Evolutionary conservation across 2,329 filamentous ascomycete species (phyloP).

Genomic region (Paraphoma sp.): DNA sequence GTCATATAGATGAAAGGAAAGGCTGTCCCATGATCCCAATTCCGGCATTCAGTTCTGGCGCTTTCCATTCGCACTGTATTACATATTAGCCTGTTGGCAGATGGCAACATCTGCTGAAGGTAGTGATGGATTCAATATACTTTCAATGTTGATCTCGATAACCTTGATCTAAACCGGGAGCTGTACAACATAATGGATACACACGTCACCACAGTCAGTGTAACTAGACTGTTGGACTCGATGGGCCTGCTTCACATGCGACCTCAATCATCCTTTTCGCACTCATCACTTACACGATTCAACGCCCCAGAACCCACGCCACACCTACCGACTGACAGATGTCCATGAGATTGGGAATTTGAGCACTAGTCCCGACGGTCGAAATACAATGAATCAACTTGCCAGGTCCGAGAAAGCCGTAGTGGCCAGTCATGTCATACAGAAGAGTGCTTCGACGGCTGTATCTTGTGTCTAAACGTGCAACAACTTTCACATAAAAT

Average conservation of each 20-base stretch:
- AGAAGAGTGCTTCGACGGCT: conserved; percentile 5
- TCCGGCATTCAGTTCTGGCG: too few species aligned
- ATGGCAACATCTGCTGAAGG: too few species aligned
- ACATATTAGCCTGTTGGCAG: too few species aligned
- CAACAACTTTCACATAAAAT: conserved; percentile 1
- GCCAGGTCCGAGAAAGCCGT: conserved; percentile 14
- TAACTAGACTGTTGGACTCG: conserved; percentile 16
- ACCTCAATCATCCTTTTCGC: background rate
- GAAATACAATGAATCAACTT: conserved; percentile 16
- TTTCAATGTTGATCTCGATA: too few species aligned
- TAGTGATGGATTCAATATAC: too few species aligned
- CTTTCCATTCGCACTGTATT: too few species aligned
- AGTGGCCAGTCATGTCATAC: conserved; percentile 6
- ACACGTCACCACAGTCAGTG: background rate
- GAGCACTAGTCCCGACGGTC: conserved; percentile 16
- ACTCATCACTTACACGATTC: background rate
- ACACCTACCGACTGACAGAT: too few species aligned
- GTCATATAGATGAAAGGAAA: background rate
- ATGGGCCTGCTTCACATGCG: background rate
- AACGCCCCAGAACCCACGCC: too few species aligned
- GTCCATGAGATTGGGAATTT: background rate
- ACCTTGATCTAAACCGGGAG: too few species aligned
- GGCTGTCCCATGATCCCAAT: background rate
- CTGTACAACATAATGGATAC: background rate
- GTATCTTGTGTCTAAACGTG: conserved; percentile 10